Conservation (phyloP, 345 rosid genomes). For the Durio zibethinus region DNA sequence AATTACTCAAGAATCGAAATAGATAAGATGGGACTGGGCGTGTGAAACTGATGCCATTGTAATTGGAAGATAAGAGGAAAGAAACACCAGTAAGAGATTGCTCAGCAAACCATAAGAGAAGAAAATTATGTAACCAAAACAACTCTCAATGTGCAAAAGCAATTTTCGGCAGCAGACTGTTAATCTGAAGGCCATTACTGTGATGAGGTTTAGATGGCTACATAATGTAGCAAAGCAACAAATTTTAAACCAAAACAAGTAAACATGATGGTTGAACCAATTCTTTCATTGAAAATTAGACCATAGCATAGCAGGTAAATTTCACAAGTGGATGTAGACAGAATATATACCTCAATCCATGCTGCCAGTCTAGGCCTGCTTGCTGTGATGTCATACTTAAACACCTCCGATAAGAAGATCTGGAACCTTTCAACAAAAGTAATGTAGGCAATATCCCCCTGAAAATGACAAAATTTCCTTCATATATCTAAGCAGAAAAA, state of each 20-base stretch:
- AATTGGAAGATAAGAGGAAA: neutral
- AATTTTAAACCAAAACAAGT: neutral
- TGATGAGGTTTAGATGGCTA: neutral
- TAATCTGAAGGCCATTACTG: neutral
- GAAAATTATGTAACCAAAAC: neutral
- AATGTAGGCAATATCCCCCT: conserved; percentile 78
- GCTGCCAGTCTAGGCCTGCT: conserved; percentile 72
- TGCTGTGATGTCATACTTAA: conserved; percentile 52
- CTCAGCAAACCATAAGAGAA: neutral
- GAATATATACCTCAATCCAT: conserved; percentile 62
- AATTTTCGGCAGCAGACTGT: neutral
- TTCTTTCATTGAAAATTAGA: neutral
- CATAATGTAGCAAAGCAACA: neutral
- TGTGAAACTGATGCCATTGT: neutral
- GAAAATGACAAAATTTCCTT: conserved; percentile 10
- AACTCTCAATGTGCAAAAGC: neutral
- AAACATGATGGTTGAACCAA: neutral
- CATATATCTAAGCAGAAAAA: neutral
- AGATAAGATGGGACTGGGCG: neutral
- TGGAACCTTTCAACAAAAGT: conserved; percentile 67
- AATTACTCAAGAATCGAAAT: neutral
- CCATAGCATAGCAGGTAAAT: neutral
- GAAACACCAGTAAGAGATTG: neutral
- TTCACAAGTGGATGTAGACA: neutral
- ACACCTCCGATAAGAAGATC: conserved; percentile 42